Evolutionary conservation across 2,329 filamentous ascomycete species (phyloP), one percentile per base, ranked within the genome.

Genomic region (Biscogniauxia sp.): DNA sequence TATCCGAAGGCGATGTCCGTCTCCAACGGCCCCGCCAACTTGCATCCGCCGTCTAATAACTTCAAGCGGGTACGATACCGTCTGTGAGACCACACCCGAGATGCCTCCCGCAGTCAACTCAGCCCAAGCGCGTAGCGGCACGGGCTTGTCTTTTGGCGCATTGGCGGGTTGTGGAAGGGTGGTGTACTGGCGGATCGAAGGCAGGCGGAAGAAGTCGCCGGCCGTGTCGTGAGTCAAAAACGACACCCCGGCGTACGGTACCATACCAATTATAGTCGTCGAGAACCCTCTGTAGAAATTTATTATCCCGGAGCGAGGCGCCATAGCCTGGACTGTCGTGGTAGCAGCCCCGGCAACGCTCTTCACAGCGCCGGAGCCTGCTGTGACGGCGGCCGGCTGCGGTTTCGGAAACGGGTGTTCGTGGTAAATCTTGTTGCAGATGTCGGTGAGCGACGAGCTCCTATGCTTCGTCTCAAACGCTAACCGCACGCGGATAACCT

Each of bases 201-300:
- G 88, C 59, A 84, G 82, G 19, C 93, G 91, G 68, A 99, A 83
- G 53, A 95, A 71, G 75, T 99, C 95, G 62, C 92, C 91, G 50
- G 90, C 86, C 4, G 91, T 92, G 75, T 99, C 95, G 78, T 99
- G 95, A 0, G 92, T 96, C 50, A 99, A 84, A 78, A 99, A 99
- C 1, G 93, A 97, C 71, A 96, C 89, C 69, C 95, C 95, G 1
- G 95, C 95, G 72, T 99, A 99, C 0, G 95, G 95, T 0, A 99
- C 80, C 94, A 99, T 99, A 68, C 95, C 95, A 62, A 96, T 82
- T 5, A 99, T 77, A 0, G 95, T 98, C 0, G 94, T 91, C 0
- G 88, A 86, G 75, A 99, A 99, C 55, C 95, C 95, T 54, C 95
- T 88, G 77, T 97, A 99, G 75, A 99, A 99, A 76, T 99, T 99